Percentiles rank a stretch among this genome's conserved stretches.
These are phyloP conservation scores for Nemania diffusa DNA, from an alignment of 2,329 filamentous ascomycete genomes.

Conservation along the genomic window DNA sequence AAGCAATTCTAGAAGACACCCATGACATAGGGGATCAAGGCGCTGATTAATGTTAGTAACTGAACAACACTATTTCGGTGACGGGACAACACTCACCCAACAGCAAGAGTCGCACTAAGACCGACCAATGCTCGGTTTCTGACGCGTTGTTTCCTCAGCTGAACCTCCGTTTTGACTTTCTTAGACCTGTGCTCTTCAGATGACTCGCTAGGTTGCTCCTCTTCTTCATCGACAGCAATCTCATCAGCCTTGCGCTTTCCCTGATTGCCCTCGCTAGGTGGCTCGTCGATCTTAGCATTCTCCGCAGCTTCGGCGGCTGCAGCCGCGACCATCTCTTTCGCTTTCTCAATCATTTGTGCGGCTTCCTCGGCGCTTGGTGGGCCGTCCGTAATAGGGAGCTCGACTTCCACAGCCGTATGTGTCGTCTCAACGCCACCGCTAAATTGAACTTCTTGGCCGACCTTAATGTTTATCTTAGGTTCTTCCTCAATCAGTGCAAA, in stretches of 20 bases:
- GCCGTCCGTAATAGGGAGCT: conserved; percentile 73
- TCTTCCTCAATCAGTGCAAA: conserved; percentile 66
- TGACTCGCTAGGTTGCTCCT: conserved; percentile 60
- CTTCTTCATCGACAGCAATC: conserved; percentile 72
- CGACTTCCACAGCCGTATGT: conserved; percentile 78
- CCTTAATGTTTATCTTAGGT: conserved; percentile 73
- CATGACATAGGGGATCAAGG: conserved; percentile 63
- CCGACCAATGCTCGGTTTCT: conserved; percentile 87
- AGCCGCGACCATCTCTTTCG: conserved; percentile 86
- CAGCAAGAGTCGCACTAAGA: conserved; percentile 84
- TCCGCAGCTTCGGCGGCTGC: conserved; percentile 65
- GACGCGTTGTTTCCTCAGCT: conserved; percentile 86
- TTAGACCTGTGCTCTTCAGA: conserved; percentile 69
- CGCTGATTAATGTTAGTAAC: conserved; percentile 43
- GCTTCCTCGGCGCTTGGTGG: conserved; percentile 81
- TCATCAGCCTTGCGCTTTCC: conserved; percentile 81
- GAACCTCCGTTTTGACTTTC: conserved; percentile 82
- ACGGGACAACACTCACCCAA: conserved; percentile 77
- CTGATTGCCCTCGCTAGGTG: conserved; percentile 58
- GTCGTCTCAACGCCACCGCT: conserved; percentile 72
- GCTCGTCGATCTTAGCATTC: conserved; percentile 47
- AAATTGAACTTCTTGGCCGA: conserved; percentile 66
- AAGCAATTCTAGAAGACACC: conserved; percentile 56
- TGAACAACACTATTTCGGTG: neutral
- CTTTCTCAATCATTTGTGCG: conserved; percentile 83